Base-by-base conservation (phyloP, 495 filamentous ascomycete genomes). In the Neurospora sp. region DNA sequence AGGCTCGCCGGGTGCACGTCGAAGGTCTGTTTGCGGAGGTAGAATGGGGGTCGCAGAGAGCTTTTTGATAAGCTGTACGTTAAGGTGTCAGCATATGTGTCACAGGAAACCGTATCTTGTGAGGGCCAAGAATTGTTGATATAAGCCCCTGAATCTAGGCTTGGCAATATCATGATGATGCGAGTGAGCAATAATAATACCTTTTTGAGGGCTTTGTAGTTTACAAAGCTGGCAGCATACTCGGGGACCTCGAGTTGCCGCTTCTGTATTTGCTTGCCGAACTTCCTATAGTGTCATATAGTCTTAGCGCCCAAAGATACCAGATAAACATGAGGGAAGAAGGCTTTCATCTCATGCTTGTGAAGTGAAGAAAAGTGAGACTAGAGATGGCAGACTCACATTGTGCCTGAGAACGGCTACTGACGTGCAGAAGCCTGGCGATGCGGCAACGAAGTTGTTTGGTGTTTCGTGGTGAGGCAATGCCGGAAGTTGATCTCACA, bases 121-220 rank as follows among this genome's bases (percentile, higher is more conserved):
- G 53, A 35, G 14, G 35, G 53, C 27, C 53, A 65, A 35, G 53
- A 65, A 35, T 65, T 65, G 27, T 18, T 65, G 53, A 65, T 65
- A 7, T 65, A 31, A 35, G 27, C 53, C 27, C 53, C 7, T 9
- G 27, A 65, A 35, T 65, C 27, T 27, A 65, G 53, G 53, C 53
- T 35, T 35, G 53, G 53, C 53, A 65, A 18, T 35, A 8, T 65
- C 14, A 65, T 35, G 31, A 65, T 65, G 8, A 65, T 65, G 27
- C 27, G 53, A 71, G 68, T 37, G 69, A 73, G 68, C 18, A 65
- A 12, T 27, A 31, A 35, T 7, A 40, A n/a, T 77, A 97, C 96
- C 92, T 98, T 98, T 82, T 99, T 99, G 74, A 99, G 86, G 71
- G 93, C 95, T 85, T 99, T 99, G 85, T 99, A 99, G 83, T 99